phyloP scores from a whole-genome alignment of 257 asterid genomes.

The Nicotiana paniculata region DNA sequence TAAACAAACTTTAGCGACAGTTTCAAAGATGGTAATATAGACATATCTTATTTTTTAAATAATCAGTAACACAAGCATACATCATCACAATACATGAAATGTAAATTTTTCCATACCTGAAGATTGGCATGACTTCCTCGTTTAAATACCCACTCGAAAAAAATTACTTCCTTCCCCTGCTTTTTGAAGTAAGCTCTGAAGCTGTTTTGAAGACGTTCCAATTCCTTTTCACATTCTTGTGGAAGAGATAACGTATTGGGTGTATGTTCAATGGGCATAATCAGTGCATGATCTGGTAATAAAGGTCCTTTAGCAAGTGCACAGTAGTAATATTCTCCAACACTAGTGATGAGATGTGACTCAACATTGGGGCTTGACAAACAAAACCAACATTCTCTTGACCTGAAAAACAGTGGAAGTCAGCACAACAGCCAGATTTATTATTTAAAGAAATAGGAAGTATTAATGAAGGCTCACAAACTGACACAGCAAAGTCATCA shows the following conservation, averaged over 20 bases:
- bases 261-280: constrained; percentile 78
- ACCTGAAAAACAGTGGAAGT: constrained; percentile 41
- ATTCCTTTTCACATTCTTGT: constrained; percentile 63
- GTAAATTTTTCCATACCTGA: constrained; percentile 43
- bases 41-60: not conserved
- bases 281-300: constrained; percentile 79
- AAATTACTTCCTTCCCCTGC: constrained; percentile 73
- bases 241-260: constrained; percentile 70
- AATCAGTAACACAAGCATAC: not conserved
- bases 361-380: constrained; percentile 79
- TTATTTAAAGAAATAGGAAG: not conserved
- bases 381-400: constrained; percentile 97
- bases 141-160: constrained; percentile 82
- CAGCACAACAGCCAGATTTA: not conserved
- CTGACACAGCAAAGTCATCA: not conserved
- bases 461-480: not conserved
- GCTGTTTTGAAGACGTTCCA: constrained; percentile 48
- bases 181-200: constrained; percentile 66
- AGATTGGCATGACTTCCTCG: constrained; percentile 93
- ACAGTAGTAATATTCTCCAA: constrained; percentile 79
- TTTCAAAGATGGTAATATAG: not conserved
- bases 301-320: constrained; percentile 95
- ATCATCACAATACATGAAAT: not conserved
- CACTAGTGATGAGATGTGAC: constrained; percentile 66
- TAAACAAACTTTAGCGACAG: not conserved